Evolutionary conservation across 176 grass and related monocot species (phyloP).

Genomic region (Aechmea fasciata): DNA sequence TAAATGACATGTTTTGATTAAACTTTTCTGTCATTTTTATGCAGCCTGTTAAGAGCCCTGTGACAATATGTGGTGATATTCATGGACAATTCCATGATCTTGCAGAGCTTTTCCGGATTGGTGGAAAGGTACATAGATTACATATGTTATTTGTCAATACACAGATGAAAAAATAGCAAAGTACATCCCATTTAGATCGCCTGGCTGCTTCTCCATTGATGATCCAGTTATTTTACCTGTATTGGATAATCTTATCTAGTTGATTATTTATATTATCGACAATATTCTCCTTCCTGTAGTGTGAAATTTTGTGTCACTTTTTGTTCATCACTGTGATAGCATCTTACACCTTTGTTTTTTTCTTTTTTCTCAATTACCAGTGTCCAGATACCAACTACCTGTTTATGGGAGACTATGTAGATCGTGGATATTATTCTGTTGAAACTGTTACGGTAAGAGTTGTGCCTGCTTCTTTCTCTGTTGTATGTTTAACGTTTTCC

Average conservation of each 20-base stretch:
- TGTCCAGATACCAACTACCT: conserved; percentile 72
- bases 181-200: too few species aligned
- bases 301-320: neutral
- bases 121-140: conserved; percentile 46
- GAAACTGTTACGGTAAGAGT: conserved; percentile 54
- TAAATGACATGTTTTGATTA: neutral
- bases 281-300: neutral
- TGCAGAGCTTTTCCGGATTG: conserved; percentile 62
- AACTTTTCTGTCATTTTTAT: conserved; percentile 8
- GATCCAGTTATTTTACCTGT: too few species aligned
- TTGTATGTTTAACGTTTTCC: too few species aligned
- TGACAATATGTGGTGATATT: conserved; percentile 75
- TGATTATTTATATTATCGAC: too few species aligned
- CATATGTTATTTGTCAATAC: neutral
- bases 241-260: too few species aligned
- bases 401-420: conserved; percentile 81
- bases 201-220: too few species aligned
- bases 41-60: conserved; percentile 64
- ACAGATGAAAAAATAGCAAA: too few species aligned
- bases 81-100: conserved; percentile 81
- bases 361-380: conserved; percentile 22
- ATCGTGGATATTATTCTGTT: conserved; percentile 67
- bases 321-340: neutral
- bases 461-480: too few species aligned
- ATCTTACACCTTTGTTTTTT: conserved; percentile 10